phyloP scores from a whole-genome alignment of 768 basidiomycete genomes.

The Tricholoma sp. region DNA sequence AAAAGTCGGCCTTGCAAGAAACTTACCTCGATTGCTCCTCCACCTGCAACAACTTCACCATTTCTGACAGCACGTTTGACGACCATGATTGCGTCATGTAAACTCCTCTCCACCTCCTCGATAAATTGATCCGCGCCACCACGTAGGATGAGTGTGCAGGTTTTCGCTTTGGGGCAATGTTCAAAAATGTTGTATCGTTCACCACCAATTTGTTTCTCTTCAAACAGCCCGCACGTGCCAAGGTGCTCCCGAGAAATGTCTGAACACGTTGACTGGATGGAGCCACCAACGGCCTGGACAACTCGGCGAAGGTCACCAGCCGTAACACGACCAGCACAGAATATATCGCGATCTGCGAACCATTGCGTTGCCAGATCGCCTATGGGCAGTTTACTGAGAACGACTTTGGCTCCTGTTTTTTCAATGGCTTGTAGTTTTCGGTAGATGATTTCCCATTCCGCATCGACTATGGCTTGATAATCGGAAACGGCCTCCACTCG shows the following conservation, averaged over 20 bases:
- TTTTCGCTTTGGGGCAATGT: conserved; percentile 89
- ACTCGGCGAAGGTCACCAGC: conserved; percentile 89
- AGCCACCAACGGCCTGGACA: conserved; percentile 92
- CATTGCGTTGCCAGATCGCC: conserved; percentile 98
- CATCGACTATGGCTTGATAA: conserved; percentile 98
- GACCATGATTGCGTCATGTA: conserved; percentile 99
- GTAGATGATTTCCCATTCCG: conserved; percentile 99
- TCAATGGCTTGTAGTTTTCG: conserved; percentile 94
- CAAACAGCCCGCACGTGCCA: conserved; percentile 88
- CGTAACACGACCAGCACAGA: conserved; percentile 95
- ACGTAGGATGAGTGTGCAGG: conserved; percentile 89
- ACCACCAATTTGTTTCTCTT: conserved; percentile 94
- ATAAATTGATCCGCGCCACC: conserved; percentile 99
- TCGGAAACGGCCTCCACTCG: conserved; percentile 95
- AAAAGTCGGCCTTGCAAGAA: background rate
- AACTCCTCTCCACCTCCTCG: conserved; percentile 93
- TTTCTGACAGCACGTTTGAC: conserved; percentile 96
- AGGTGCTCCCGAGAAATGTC: conserved; percentile 89
- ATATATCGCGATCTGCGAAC: conserved; percentile 98
- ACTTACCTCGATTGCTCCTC: conserved; percentile 90
- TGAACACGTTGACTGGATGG: conserved; percentile 91
- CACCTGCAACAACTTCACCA: conserved; percentile 95
- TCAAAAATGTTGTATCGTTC: conserved; percentile 96
- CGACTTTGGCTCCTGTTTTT: conserved; percentile 94
- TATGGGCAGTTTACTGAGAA: conserved; percentile 96